Conservation (phyloP, 495 filamentous ascomycete genomes). For the Amphirosellinia nigrospora region DNA sequence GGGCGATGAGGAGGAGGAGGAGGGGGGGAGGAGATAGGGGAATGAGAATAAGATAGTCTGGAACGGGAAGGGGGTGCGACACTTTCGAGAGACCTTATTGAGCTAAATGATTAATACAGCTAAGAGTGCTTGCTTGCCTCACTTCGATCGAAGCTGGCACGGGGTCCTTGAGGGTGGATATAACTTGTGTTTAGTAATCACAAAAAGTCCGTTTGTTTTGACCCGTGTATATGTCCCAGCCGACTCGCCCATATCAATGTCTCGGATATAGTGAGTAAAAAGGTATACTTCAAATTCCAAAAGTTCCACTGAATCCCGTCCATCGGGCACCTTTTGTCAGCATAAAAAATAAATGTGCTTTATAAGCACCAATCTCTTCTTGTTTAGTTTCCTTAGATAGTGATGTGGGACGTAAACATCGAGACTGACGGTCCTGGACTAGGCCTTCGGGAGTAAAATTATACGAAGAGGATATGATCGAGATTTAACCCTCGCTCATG, state of each 20-base stretch:
- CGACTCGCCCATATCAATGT: background rate
- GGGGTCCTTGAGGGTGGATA: background rate
- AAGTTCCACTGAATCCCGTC: background rate
- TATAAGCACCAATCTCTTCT: background rate
- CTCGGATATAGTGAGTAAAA: background rate
- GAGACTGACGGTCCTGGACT: no score
- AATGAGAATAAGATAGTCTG: background rate
- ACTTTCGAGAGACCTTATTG: background rate
- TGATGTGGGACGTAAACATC: no score
- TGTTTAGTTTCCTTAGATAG: no score
- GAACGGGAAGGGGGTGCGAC: background rate
- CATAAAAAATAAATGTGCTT: background rate
- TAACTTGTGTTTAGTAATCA: background rate
- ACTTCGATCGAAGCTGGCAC: background rate
- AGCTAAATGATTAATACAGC: background rate
- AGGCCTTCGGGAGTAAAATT: no score
- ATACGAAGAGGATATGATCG: no score
- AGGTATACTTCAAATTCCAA: no score
- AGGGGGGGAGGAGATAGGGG: background rate
- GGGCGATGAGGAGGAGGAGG: background rate
- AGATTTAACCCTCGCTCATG: no score
- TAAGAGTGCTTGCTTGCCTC: background rate
- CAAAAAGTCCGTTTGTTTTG: background rate
- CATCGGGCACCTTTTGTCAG: background rate
- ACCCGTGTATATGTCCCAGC: background rate